Conservation (phyloP, 2,329 filamentous ascomycete species). For the Tolypocladium album region DNA sequence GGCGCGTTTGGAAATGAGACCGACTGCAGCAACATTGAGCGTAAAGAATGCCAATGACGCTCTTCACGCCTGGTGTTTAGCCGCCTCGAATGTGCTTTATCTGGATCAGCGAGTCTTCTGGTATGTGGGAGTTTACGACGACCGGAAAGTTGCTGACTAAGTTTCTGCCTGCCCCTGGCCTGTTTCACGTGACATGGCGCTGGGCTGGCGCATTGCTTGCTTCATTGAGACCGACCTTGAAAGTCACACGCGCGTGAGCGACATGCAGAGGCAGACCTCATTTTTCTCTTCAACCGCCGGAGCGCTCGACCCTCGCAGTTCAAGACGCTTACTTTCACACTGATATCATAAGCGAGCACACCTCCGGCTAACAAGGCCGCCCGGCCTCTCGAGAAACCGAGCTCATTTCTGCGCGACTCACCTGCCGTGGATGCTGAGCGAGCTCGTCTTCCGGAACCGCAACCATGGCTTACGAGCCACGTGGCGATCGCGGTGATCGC, state of each 20-base stretch:
- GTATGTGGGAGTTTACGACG: not conserved
- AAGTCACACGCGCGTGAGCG: not conserved
- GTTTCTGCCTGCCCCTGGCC: not conserved
- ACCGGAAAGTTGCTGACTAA: not conserved
- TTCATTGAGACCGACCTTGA: not conserved
- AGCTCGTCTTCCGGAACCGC: not conserved
- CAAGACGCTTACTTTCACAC: not conserved
- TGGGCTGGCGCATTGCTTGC: not conserved
- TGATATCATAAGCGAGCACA: not conserved
- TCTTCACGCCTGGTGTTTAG: not conserved
- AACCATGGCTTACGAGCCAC: conserved; percentile 43
- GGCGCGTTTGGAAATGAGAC: not conserved
- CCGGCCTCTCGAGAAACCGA: not conserved
- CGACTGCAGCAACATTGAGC: not conserved
- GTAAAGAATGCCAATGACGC: not conserved
- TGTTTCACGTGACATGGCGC: not conserved
- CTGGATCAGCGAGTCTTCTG: not conserved
- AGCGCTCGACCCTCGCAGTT: not conserved
- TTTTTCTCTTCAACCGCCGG: not conserved
- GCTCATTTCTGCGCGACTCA: not conserved
- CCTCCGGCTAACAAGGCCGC: not conserved
- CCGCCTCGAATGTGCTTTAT: not conserved
- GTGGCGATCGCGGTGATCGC: conserved; percentile 40
- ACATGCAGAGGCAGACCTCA: not conserved
- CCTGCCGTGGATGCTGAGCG: conserved; percentile 11